Evolutionary conservation across 139 green algal species (phyloP).

Genomic region (Coccomyxa sp.): DNA sequence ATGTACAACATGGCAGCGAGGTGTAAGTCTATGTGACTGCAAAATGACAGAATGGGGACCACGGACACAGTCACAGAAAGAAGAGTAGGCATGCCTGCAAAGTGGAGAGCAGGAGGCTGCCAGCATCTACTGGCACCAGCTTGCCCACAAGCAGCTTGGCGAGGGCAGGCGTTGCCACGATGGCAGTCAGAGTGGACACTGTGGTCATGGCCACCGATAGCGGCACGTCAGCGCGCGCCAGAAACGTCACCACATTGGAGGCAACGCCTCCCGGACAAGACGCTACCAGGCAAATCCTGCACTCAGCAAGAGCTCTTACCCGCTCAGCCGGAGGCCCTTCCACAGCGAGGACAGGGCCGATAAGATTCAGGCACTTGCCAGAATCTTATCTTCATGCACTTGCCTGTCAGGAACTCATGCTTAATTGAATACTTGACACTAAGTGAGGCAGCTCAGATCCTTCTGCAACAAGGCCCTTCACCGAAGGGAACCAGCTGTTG

Average conservation of each 20-base stretch:
- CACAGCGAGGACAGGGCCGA: neutral
- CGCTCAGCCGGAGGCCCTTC: too few species aligned
- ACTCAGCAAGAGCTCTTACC: too few species aligned
- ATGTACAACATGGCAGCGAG: too few species aligned
- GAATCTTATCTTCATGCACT: too few species aligned
- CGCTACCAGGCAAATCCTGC: constrained; percentile 48
- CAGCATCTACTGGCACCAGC: constrained; percentile 57
- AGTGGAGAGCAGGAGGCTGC: constrained; percentile 60
- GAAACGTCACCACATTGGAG: constrained; percentile 75
- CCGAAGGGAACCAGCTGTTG: neutral
- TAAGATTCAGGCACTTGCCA: neutral
- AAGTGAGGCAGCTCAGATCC: too few species aligned
- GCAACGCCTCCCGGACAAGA: constrained; percentile 60
- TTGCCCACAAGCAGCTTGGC: constrained; percentile 62
- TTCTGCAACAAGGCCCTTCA: too few species aligned
- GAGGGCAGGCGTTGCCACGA: constrained; percentile 65
- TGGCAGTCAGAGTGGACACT: constrained; percentile 44
- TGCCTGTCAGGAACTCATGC: too few species aligned
- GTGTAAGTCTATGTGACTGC: too few species aligned
- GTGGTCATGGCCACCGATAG: constrained; percentile 48
- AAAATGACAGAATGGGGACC: too few species aligned
- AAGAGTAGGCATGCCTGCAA: too few species aligned
- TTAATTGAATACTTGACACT: too few species aligned
- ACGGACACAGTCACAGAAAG: too few species aligned
- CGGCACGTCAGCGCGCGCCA: constrained; percentile 52